These are phyloP conservation scores for Aureobasidium sp. DNA, from an alignment of 2,329 filamentous ascomycete genomes.

Conservation along the genomic window DNA sequence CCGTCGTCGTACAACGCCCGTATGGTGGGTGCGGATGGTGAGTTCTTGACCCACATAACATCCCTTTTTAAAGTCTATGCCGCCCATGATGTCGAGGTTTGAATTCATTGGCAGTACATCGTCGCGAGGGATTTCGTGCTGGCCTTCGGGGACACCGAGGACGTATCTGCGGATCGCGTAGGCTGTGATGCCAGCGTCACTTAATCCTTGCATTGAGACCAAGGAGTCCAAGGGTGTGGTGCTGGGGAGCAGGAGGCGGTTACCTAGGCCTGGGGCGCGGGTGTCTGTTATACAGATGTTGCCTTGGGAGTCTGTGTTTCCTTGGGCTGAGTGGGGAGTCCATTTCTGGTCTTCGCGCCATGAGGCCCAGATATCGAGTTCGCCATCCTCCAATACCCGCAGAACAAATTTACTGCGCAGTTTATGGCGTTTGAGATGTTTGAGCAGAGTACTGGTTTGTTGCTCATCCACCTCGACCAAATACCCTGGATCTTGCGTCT, in stretches of 20 bases:
- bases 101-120: slow-evolving; percentile 75
- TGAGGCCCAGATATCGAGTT: slow-evolving; percentile 63
- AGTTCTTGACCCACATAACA: slow-evolving; percentile 97
- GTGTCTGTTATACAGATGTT: slow-evolving; percentile 35
- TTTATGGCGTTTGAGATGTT: slow-evolving; percentile 78
- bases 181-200: slow-evolving; percentile 34
- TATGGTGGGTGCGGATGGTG: slow-evolving; percentile 91
- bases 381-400: slow-evolving; percentile 56
- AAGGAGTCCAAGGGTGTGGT: slow-evolving; percentile 28
- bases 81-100: slow-evolving; percentile 80
- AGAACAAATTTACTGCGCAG: slow-evolving; percentile 72
- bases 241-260: slow-evolving; percentile 26
- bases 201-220: slow-evolving; percentile 31
- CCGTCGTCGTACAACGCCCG: slow-evolving; percentile 85
- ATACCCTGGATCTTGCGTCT: slow-evolving; percentile 47
- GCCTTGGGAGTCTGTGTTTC: no score
- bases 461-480: slow-evolving; percentile 75
- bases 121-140: slow-evolving; percentile 65
- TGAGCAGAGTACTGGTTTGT: slow-evolving; percentile 55
- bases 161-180: slow-evolving; percentile 76
- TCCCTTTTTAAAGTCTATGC: slow-evolving; percentile 88
- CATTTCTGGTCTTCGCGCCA: slow-evolving; percentile 56
- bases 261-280: slow-evolving; percentile 31
- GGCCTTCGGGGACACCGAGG: slow-evolving; percentile 77
- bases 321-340: slow-evolving; percentile 27